A percentile compares a stretch with the other conserved stretches of the same genome.
Evolutionary conservation across 441 rosid species (phyloP).

Genomic region (Theobroma grandiflorum): DNA sequence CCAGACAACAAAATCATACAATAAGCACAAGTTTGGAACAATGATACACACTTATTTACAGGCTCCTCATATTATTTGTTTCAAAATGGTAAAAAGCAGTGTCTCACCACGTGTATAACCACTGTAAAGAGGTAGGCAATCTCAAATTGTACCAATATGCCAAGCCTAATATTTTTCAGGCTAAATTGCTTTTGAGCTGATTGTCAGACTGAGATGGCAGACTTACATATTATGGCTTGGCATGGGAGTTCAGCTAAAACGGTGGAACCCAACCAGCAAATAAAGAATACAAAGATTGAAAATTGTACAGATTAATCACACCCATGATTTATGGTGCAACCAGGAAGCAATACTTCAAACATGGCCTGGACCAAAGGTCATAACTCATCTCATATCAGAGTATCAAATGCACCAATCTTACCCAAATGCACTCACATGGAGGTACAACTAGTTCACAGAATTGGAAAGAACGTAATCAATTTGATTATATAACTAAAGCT

Average conservation of each 20-base stretch:
- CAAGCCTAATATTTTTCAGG: not conserved
- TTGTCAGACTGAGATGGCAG: not conserved
- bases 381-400: not conserved
- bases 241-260: too few relatives aligned
- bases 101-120: not conserved
- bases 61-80: not conserved
- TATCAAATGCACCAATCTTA: not conserved
- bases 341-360: not conserved
- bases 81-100: not conserved
- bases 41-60: not conserved
- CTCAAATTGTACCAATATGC: conserved; percentile 3
- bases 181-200: not conserved
- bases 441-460: not conserved
- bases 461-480: conserved; percentile 1
- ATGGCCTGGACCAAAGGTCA: not conserved
- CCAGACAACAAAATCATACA: not conserved
- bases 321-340: not conserved
- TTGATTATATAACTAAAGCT: not conserved
- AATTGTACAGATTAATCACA: not conserved
- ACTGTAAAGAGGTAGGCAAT: not conserved
- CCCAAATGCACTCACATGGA: not conserved
- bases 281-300: not conserved
- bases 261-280: not conserved
- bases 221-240: not conserved
- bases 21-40: too few relatives aligned